Percentiles rank a stretch among this genome's conserved stretches.
phyloP scores from a whole-genome alignment of 768 basidiomycete genomes.

The Candolleomyces efflorescens region DNA sequence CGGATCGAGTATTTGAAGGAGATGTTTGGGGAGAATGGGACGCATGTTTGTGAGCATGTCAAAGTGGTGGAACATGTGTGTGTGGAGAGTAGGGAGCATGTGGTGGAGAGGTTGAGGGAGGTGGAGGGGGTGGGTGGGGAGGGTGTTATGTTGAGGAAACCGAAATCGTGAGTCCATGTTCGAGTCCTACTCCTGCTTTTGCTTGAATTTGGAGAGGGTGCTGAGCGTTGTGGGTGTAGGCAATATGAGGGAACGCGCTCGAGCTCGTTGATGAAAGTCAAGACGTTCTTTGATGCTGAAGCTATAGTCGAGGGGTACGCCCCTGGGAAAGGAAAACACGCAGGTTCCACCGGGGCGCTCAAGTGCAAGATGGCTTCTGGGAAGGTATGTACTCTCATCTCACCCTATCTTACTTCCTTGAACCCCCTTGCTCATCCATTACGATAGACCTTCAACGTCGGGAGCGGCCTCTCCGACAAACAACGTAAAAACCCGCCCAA shows the following conservation, averaged over 20 bases:
- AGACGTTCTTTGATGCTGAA: slow-evolving; percentile 62
- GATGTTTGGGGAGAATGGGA: slow-evolving; percentile 44
- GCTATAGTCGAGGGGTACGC: slow-evolving; percentile 56
- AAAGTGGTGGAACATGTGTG: slow-evolving; percentile 44
- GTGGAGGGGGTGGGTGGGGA: slow-evolving; percentile 53
- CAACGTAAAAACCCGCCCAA: slow-evolving; percentile 52
- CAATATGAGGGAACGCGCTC: slow-evolving; percentile 49
- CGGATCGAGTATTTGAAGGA: slow-evolving; percentile 40
- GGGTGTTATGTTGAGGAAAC: slow-evolving; percentile 53
- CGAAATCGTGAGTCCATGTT: slow-evolving; percentile 39
- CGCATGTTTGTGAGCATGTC: slow-evolving; percentile 38
- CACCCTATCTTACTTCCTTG: background rate
- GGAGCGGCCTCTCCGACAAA: slow-evolving; percentile 51
- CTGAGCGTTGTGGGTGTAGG: slow-evolving; percentile 19
- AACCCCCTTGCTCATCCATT: background rate
- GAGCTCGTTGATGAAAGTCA: slow-evolving; percentile 49
- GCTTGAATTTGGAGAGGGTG: background rate
- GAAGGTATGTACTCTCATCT: slow-evolving; percentile 35
- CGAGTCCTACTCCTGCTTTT: background rate
- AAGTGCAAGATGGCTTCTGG: slow-evolving; percentile 59
- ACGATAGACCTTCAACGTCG: slow-evolving; percentile 49
- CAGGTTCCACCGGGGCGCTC: slow-evolving; percentile 44
- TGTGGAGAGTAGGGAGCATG: slow-evolving; percentile 44
- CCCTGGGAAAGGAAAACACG: slow-evolving; percentile 47
- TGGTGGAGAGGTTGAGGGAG: slow-evolving; percentile 50